phyloP scores from a whole-genome alignment of 768 basidiomycete genomes.

The Glaciozyma martinii region DNA sequence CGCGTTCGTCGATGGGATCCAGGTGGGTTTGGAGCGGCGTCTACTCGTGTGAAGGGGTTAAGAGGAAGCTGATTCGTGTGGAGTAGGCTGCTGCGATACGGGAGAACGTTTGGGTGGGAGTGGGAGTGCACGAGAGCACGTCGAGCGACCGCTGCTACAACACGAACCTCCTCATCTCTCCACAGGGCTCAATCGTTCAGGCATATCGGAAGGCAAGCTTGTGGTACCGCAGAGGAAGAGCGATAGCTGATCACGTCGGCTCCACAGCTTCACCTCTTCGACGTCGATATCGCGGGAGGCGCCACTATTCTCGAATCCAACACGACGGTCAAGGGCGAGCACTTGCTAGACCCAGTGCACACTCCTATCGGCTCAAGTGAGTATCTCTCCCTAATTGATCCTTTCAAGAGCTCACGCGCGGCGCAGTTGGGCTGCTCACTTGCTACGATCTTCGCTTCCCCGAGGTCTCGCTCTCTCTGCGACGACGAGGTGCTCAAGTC shows the following conservation, averaged over 20 bases:
- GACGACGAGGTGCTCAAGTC: constrained; percentile 26
- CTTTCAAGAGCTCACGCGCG: not conserved
- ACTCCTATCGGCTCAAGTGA: constrained; percentile 25
- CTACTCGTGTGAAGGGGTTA: too few relatives aligned
- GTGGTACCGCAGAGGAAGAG: not conserved
- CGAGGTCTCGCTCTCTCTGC: constrained; percentile 23
- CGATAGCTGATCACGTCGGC: not conserved
- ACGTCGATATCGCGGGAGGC: constrained; percentile 27
- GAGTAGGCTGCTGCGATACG: constrained; percentile 17
- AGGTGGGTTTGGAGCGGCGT: not conserved
- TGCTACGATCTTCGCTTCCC: constrained; percentile 37
- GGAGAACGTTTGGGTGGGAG: constrained; percentile 24
- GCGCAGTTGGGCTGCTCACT: constrained; percentile 30
- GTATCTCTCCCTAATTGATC: not conserved
- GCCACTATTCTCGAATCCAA: constrained; percentile 21
- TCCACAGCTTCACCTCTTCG: constrained; percentile 33
- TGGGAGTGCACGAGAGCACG: constrained; percentile 33
- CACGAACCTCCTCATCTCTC: constrained; percentile 28
- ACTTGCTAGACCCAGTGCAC: not conserved
- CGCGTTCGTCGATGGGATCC: constrained; percentile 22
- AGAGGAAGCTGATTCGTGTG: not conserved
- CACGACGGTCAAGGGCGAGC: constrained; percentile 20
- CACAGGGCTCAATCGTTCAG: constrained; percentile 20
- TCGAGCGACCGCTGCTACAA: constrained; percentile 31
- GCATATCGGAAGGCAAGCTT: constrained; percentile 12